Base-by-base conservation (phyloP, 2,329 filamentous ascomycete genomes). In the Nemania serpens region DNA sequence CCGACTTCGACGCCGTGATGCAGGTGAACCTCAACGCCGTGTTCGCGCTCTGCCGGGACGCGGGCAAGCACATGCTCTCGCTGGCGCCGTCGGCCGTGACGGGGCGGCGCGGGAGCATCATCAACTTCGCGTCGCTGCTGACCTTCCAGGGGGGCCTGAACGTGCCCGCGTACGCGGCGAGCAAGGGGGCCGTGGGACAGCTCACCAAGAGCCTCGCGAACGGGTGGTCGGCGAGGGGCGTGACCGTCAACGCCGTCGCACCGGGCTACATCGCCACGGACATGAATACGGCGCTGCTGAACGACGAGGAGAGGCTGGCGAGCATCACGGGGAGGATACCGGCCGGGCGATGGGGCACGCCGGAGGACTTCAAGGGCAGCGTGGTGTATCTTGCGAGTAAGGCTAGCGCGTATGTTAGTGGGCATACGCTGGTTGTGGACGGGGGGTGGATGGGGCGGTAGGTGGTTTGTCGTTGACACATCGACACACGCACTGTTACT, bases 191-290 rank as follows among this genome's bases (percentile, higher is more conserved):
- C 9, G 88, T 97, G 0, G 89, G 86, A 5, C 92, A 96, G 78
- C 76, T 96, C 61, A 96, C 91, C 53, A 96, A 95, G 78, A 88
- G 89, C 25, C 81, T 97, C 59, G 87, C 88, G 48, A 97, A 97
- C 73, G 91, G 96, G 78, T 97, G 93, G 93, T 86, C 88, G 0
- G 75, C 80, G n/a, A 84, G 87, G 70, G 92, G 92, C 2, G 83
- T 97, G 63, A 91, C 84, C 1, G 92, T 97, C 42, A 97, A 97
- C 75, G 91, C 90, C 7, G 91, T 97, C 71, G 92, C 93, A 2
- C 93, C 93, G 0, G 93, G 93, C 0, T 97, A 97, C 75, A 91
- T 96, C 69, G 90, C 85, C 51, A 97, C 93, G n/a, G 93, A 97
- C 62, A 97, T 97, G 93, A 97, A 97, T 74, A 84, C 82, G 66